Conservation (phyloP, 2,329 filamentous ascomycete species). For the Fusarium pseudoanthophilum region DNA sequence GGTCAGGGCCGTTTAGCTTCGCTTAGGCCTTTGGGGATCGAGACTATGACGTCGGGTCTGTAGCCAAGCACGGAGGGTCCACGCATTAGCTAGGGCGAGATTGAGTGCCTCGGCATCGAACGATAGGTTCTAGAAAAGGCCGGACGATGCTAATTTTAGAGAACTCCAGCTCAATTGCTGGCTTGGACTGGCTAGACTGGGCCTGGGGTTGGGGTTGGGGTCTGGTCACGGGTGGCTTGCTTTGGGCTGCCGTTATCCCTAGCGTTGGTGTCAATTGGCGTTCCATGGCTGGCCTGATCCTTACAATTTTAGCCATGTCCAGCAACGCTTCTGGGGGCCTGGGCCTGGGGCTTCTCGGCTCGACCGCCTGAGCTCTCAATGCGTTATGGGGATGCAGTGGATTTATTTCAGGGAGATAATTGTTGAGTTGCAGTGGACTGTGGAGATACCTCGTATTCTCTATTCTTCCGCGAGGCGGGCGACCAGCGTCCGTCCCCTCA, state of each 20-base stretch:
- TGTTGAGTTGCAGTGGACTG: neutral
- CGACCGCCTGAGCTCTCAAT: neutral
- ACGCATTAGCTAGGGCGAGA: neutral
- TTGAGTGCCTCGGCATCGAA: neutral
- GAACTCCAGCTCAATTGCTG: neutral
- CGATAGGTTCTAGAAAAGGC: slow-evolving; percentile 21
- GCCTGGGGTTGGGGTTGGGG: slow-evolving; percentile 1
- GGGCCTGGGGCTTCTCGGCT: neutral
- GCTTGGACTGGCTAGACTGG: neutral
- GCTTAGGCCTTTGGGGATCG: neutral
- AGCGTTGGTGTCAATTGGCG: neutral
- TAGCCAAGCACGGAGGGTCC: neutral
- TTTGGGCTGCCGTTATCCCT: slow-evolving; percentile 2
- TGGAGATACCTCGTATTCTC: slow-evolving; percentile 16
- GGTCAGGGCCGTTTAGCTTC: neutral
- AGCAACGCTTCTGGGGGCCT: neutral
- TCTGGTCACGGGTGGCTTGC: neutral
- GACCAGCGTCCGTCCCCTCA: neutral
- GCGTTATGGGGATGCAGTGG: neutral
- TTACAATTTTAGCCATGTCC: slow-evolving; percentile 5
- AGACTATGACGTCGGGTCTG: slow-evolving; percentile 22
- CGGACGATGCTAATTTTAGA: slow-evolving; percentile 12
- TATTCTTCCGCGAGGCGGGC: slow-evolving; percentile 1
- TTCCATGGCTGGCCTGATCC: neutral
- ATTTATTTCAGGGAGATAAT: neutral